A percentile compares a stretch with the other conserved stretches of the same genome.
These are phyloP conservation scores for Dactylellina haptotyla DNA, from an alignment of 2,329 filamentous ascomycete genomes.

Conservation along the genomic window DNA sequence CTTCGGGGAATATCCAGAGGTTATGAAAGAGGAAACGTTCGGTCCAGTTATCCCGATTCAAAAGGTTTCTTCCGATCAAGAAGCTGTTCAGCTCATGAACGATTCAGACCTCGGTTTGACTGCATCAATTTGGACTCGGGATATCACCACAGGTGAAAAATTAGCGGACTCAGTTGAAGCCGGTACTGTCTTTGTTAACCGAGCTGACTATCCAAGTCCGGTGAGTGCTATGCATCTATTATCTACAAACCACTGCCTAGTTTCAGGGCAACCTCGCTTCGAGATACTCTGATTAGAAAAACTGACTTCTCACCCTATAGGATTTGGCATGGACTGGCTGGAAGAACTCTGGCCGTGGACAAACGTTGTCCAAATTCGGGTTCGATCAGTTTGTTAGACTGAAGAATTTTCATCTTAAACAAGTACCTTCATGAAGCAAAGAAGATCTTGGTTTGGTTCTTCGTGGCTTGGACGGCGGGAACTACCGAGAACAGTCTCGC, in stretches of 20 bases:
- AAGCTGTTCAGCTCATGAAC: constrained; percentile 88
- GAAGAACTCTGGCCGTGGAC: constrained; percentile 95
- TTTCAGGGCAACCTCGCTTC: constrained; percentile 4
- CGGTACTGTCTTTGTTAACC: constrained; percentile 94
- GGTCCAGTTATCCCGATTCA: constrained; percentile 91
- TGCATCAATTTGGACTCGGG: constrained; percentile 97
- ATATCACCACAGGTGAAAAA: constrained; percentile 77
- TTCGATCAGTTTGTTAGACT: constrained; percentile 96
- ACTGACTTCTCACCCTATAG: constrained; percentile 64
- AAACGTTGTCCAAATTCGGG: constrained; percentile 87
- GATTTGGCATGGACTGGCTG: constrained; percentile 96
- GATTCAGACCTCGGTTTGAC: constrained; percentile 94
- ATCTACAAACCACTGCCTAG: too few species aligned
- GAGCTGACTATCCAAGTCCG: constrained; percentile 89
- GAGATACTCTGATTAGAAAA: constrained; percentile 7
- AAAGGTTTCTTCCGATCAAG: constrained; percentile 81
- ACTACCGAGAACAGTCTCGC: constrained; percentile 14
- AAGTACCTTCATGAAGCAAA: constrained; percentile 67
- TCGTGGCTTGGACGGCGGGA: not conserved
- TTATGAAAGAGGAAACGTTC: constrained; percentile 96
- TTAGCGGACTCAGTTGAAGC: constrained; percentile 85
- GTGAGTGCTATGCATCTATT: constrained; percentile 67
- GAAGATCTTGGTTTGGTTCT: not conserved
- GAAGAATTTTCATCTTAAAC: constrained; percentile 94
- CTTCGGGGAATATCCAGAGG: constrained; percentile 68